Base-by-base conservation (phyloP, 1,139 yeast species). In the Nakaseomyces glabratus region DNA sequence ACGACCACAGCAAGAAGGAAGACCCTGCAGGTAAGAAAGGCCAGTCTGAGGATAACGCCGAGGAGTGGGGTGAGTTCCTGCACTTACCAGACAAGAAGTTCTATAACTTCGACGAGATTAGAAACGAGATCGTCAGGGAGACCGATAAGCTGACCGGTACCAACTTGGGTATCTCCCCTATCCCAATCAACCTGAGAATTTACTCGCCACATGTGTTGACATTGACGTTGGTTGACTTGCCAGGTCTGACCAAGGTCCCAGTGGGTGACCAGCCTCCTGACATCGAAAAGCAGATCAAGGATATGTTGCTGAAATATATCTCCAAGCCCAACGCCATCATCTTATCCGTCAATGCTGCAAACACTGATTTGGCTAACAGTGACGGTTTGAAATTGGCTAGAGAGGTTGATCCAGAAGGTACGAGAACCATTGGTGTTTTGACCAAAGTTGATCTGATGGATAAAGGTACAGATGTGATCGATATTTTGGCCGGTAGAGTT, bases 191-290 rank as follows among this genome's bases (percentile, higher is more conserved):
- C 61, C 70, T 90, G 58, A 73, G 96, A 62, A 86, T 90, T 47
- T 88, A 82, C 60, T 88, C 97, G 18, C 98, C 99, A 10, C 90
- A 88, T 56, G 98, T 90, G 35, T 69, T 90, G 54, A 90, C 97
- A 10, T 73, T 90, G 60, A 93, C 99, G 2, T 72, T 90, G 54
- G 98, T 90, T 28, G 99, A 90, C 68, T 71, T 90, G 51, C 99
- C 99, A 10, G 99, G 99, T 43, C 71, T 93, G 55, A 90, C 99
- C 20, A 90, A 90, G 61, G 98, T 93, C 26, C 98, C 99, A n/a
- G 97, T 90, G 34, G 99, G 99, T 32, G 98, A 90, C 60, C 99
- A 90, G 63, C 99, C 99, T 36, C 84, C 82, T 57, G 98, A 90
- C 60, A 90, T 90, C 47, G 99, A 90, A 66, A 78, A 74, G 46